Evolutionary conservation across 108 stramenopile genomes (phyloP).

Genomic region (Fistulifera solaris): DNA sequence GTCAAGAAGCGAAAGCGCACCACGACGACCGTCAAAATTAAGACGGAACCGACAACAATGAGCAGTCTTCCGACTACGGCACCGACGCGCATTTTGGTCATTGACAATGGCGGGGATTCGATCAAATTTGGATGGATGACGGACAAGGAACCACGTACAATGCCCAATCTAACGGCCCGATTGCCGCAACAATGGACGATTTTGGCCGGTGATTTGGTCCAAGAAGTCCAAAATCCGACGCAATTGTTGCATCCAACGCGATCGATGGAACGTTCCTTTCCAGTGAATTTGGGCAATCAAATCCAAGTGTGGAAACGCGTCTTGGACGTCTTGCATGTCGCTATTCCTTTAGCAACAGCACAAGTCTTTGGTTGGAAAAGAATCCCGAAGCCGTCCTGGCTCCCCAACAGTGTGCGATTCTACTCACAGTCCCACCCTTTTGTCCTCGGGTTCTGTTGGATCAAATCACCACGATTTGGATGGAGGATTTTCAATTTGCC

Average conservation of each 20-base stretch:
- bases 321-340: slow-evolving; percentile 41
- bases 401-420: no score
- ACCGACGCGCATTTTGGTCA: slow-evolving; percentile 35
- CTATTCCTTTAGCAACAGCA: slow-evolving; percentile 13
- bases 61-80: slow-evolving; percentile 6
- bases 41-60: no score
- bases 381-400: no score
- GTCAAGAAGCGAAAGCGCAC: no score
- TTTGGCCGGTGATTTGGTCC: slow-evolving; percentile 55
- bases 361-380: slow-evolving; percentile 38
- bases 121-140: slow-evolving; percentile 65
- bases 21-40: no score
- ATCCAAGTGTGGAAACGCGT: slow-evolving; percentile 67
- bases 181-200: slow-evolving; percentile 67
- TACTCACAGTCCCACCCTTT: slow-evolving; percentile 31
- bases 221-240: slow-evolving; percentile 51
- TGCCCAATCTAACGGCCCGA: slow-evolving; percentile 72
- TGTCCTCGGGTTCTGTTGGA: slow-evolving; percentile 38
- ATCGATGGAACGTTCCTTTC: slow-evolving; percentile 59
- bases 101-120: slow-evolving; percentile 80
- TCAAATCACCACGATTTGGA: slow-evolving; percentile 36
- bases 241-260: slow-evolving; percentile 38
- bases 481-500: slow-evolving; percentile 44
- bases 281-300: slow-evolving; percentile 63
- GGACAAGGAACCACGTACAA: slow-evolving; percentile 12